Evolutionary conservation across 2,329 filamentous ascomycete genomes (phyloP), one percentile per base, ranked within the genome.

Genomic region (Escovopsis sp.): DNA sequence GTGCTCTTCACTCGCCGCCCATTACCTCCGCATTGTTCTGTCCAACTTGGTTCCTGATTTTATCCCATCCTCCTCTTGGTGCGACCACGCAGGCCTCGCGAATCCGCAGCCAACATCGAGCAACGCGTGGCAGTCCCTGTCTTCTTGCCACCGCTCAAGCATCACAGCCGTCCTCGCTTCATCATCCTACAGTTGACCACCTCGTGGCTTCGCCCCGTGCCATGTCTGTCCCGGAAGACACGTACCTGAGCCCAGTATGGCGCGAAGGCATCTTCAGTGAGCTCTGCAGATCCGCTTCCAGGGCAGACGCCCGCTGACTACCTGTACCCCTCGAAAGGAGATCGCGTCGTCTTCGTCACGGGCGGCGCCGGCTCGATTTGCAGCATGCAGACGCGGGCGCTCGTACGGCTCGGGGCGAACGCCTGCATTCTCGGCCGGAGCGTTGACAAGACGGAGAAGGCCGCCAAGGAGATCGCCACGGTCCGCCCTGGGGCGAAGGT

Each of bases 371-470:
- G 90, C 37, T 79, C 81, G 18, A 96, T 98, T 51, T 94, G 90
- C 64, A 90, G 81, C 48, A 86, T 83, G 37, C 90, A 96, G 63
- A 90, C 93, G 23, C 74, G 86, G 44, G 90, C 90, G 4, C 66
- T 98, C 40, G 86, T 98, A 17, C 72, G 87, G 42, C 75, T 98
- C 7, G 90, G 90, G 35, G 88, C 86, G 31, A 79, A 96, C 48
- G 90, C 90, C 34, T 93, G 83, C 58, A 96, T 98, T 51, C 72
- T 96, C 38, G 90, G 90, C 28, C 79, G 90, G 46, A 94, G 84
- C 54, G 72, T 79, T 31, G 76, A 84, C 47, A 94, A 94, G 66
- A 96, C 88, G 0, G 80, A 90, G 55, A 59, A 61, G 2, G 79
- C 75, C 48, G 90, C 90, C 4, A 70, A 70, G 43, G 84, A 90